Conservation (phyloP, 2,329 filamentous ascomycete species). For the Phyllachora maydis region DNA sequence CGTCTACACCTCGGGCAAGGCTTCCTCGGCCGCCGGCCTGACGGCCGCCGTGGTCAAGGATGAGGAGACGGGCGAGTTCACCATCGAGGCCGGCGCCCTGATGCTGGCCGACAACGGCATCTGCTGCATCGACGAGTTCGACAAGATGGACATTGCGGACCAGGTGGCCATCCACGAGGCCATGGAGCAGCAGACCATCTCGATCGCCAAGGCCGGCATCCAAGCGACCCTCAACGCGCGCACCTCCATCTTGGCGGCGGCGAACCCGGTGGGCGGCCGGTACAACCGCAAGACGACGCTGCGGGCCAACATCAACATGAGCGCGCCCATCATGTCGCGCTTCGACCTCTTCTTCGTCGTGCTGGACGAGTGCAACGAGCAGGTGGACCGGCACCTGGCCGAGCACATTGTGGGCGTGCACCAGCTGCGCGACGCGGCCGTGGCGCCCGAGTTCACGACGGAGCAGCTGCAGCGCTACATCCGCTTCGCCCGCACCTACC, state of each 20-base stretch:
- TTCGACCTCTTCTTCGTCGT: constrained; percentile 97
- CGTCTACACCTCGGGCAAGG: constrained; percentile 90
- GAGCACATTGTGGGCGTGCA: constrained; percentile 98
- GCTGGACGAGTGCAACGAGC: constrained; percentile 93
- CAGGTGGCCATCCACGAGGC: constrained; percentile 98
- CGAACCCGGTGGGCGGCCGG: constrained; percentile 94
- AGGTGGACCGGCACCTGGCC: constrained; percentile 73
- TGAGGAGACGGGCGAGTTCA: constrained; percentile 89
- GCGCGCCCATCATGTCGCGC: constrained; percentile 90
- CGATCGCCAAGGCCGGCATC: constrained; percentile 95
- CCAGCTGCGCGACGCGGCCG: constrained; percentile 83
- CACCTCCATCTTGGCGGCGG: constrained; percentile 88
- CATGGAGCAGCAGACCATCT: constrained; percentile 99
- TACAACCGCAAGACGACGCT: constrained; percentile 98
- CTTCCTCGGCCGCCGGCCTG: constrained; percentile 92
- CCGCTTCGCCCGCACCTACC: constrained; percentile 98
- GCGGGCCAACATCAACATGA: constrained; percentile 93
- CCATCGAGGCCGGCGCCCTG: constrained; percentile 95
- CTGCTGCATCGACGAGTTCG: constrained; percentile 97
- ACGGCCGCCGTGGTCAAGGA: constrained; percentile 92
- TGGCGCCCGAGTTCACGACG: constrained; percentile 54
- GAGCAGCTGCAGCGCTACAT: constrained; percentile 82
- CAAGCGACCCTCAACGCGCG: constrained; percentile 93
- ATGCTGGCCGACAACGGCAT: constrained; percentile 92
- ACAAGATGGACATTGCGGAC: constrained; percentile 99